A percentile compares a stretch with the other conserved stretches of the same genome.
Evolutionary conservation across 2,329 filamentous ascomycete genomes (phyloP).

Genomic region (Alternaria angustiovoidea): DNA sequence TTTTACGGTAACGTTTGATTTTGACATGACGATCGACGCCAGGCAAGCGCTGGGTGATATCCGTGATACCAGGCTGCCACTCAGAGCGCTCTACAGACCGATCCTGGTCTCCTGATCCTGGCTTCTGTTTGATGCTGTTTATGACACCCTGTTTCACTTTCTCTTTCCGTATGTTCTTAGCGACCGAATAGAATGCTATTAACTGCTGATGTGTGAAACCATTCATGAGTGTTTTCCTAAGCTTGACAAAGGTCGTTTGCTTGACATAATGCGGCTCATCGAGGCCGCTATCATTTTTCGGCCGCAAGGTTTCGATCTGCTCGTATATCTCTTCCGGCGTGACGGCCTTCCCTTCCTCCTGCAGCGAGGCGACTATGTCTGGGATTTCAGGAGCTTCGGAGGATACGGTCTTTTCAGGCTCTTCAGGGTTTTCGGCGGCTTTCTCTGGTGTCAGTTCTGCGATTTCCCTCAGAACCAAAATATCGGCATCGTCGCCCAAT

Average conservation of each 20-base stretch:
- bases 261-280: constrained; percentile 42
- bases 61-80: constrained; percentile 44
- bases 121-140: constrained; percentile 24
- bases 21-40: constrained; percentile 23
- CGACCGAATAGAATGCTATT: constrained; percentile 40
- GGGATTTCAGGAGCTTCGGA: constrained; percentile 23
- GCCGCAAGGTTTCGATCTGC: constrained; percentile 44
- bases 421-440: constrained; percentile 1
- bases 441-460: constrained; percentile 8
- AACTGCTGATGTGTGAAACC: constrained; percentile 45
- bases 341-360: constrained; percentile 30
- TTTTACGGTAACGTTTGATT: constrained; percentile 15
- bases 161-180: constrained; percentile 31
- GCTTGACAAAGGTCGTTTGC: constrained; percentile 35
- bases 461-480: constrained; percentile 46
- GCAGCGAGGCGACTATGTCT: constrained; percentile 39
- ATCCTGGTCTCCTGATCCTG: constrained; percentile 17
- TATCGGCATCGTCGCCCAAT: constrained; percentile 47
- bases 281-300: constrained; percentile 22
- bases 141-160: constrained; percentile 28
- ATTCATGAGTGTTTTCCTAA: constrained; percentile 31
- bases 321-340: constrained; percentile 41
- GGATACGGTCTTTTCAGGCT: constrained; percentile 12
- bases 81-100: constrained; percentile 33
- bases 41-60: constrained; percentile 35